Evolutionary conservation across 106 monocot species (phyloP), one percentile per base, ranked within the genome.

Genomic region (Dendrobium catenatum): DNA sequence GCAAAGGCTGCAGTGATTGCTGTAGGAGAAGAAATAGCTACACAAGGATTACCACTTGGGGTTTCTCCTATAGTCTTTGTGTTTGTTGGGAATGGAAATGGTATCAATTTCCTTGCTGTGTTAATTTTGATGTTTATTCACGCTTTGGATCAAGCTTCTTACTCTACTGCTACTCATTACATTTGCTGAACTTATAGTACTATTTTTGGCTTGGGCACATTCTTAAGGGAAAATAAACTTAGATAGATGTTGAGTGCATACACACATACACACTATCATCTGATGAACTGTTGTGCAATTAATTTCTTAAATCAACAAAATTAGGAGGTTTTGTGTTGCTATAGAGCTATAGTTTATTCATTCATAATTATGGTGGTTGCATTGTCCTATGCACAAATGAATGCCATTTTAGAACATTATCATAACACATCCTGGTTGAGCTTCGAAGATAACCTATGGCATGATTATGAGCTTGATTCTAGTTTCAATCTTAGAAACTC

Each of bases 1-100:
- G 99, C 99, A 0, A 99, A 99, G 82, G 86, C 99, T 86, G 99
- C 99, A 56, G 91, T 99, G 9, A 95, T 99, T 80, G 82, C 99
- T 73, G 86, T 99, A 18, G 95, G 95, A 44, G 99, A 99, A 91
- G 99, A 99, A 79, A 99, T 99, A 78, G 95, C 93, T 5, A 89
- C 91, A 37, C 72, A 77, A 3, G 99, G 99, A 44, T 87, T 99
- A 27, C 95, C 95, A 76, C 80, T 83, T 88, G 89, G 86, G 84
- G 91, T 99, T 78, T 91, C 87, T 81, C 99, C 99, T 49, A 81
- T 93, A 75, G 87, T 91, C 55, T 99, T 99, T 84, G 89, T 95
- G 74, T 99, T 99, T 87, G 95, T 95, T 81, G 99, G 95, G 66
- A 81, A 82, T 79, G 99, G 99, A 86, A 95, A 99, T 82, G 97